Conservation (phyloP, 2,329 filamentous ascomycete species). For the Fusarium mexicanum region DNA sequence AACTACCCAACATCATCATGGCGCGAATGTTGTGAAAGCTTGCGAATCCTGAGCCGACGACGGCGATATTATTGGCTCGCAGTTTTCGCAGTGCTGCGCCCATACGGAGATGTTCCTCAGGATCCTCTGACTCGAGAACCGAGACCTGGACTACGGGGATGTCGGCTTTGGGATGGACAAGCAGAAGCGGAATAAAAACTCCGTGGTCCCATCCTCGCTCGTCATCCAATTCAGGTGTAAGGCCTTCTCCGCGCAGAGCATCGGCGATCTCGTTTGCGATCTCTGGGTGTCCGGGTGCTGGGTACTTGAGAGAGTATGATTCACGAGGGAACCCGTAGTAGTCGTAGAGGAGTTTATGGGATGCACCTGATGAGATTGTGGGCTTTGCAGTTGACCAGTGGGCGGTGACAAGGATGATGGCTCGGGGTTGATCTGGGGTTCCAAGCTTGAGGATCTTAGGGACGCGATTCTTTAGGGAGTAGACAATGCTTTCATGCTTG, state of each 20-base stretch:
- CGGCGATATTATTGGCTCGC: slow-evolving; percentile 63
- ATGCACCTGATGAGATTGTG: slow-evolving; percentile 59
- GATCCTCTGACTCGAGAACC: slow-evolving; percentile 62
- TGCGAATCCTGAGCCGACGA: slow-evolving; percentile 69
- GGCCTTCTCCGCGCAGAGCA: slow-evolving; percentile 57
- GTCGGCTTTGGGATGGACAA: slow-evolving; percentile 61
- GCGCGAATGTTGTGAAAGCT: slow-evolving; percentile 64
- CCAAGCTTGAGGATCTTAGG: slow-evolving; percentile 65
- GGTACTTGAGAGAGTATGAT: slow-evolving; percentile 64
- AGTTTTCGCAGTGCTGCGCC: slow-evolving; percentile 62
- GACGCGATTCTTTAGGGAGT: slow-evolving; percentile 62
- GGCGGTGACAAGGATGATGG: slow-evolving; percentile 66
- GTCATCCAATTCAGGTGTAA: slow-evolving; percentile 52
- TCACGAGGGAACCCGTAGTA: slow-evolving; percentile 68
- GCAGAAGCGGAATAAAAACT: slow-evolving; percentile 67
- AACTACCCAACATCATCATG: slow-evolving; percentile 52
- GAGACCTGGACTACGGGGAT: slow-evolving; percentile 67
- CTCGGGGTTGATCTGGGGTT: slow-evolving; percentile 58
- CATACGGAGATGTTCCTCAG: slow-evolving; percentile 59
- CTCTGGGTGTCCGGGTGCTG: slow-evolving; percentile 64
- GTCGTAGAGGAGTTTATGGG: slow-evolving; percentile 64
- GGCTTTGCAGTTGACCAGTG: slow-evolving; percentile 64
- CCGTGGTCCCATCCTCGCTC: slow-evolving; percentile 67
- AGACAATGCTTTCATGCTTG: slow-evolving; percentile 58
- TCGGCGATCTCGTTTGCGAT: slow-evolving; percentile 60